Evolutionary conservation across 176 grass and related monocot genomes (phyloP).

Genomic region (Typha latifolia): DNA sequence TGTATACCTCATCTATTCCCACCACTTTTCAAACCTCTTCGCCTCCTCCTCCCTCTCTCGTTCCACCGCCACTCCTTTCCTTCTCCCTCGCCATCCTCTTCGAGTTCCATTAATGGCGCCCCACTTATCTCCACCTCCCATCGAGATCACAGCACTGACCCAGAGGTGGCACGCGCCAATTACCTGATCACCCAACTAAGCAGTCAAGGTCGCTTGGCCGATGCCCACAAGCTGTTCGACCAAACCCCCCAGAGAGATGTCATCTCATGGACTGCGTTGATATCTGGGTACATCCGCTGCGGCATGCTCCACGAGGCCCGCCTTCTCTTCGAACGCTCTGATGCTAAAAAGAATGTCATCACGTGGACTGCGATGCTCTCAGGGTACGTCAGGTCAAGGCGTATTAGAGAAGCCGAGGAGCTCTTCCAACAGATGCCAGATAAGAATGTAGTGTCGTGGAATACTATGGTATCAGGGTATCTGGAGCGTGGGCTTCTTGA

Average conservation of each 20-base stretch:
- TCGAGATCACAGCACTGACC: slow-evolving; percentile 3
- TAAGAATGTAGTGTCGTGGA: slow-evolving; percentile 21
- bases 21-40: neutral
- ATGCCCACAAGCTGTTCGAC: slow-evolving; percentile 17
- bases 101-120: neutral
- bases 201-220: slow-evolving; percentile 8
- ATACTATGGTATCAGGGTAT: slow-evolving; percentile 20
- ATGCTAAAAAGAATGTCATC: slow-evolving; percentile 23
- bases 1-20: slow-evolving; percentile 13
- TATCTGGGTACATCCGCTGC: slow-evolving; percentile 14
- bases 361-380: slow-evolving; percentile 29
- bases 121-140: neutral
- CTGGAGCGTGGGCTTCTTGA: slow-evolving; percentile 8
- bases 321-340: slow-evolving; percentile 8
- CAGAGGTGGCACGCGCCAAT: slow-evolving; percentile 5
- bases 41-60: neutral
- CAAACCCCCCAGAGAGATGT: slow-evolving; percentile 16
- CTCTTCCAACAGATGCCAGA: slow-evolving; percentile 16
- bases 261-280: slow-evolving; percentile 21
- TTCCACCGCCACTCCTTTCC: neutral
- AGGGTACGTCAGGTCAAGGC: slow-evolving; percentile 12
- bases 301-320: slow-evolving; percentile 21
- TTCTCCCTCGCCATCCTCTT: neutral
- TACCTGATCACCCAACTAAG: slow-evolving; percentile 5
- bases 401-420: slow-evolving; percentile 18